Conservation (phyloP, 2,329 filamentous ascomycete species). For the Juglanconis sp. region DNA sequence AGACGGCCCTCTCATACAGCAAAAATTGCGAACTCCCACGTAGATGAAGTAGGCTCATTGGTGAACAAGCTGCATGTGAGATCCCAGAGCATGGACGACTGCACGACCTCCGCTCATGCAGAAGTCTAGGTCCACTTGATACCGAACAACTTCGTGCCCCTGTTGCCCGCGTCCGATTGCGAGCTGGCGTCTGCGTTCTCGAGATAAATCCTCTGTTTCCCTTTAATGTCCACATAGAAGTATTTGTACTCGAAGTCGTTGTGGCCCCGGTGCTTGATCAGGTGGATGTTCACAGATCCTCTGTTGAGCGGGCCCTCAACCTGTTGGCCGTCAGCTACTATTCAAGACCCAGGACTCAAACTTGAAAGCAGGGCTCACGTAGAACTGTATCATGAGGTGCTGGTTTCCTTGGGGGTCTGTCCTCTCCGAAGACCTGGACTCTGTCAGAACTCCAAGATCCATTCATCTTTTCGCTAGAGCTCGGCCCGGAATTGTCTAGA, state of each 20-base stretch:
- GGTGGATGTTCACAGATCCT: constrained; percentile 74
- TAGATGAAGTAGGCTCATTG: no score
- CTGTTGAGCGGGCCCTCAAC: constrained; percentile 73
- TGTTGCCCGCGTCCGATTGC: constrained; percentile 28
- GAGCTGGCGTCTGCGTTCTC: constrained; percentile 53
- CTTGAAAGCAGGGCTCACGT: constrained; percentile 54
- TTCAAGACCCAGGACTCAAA: constrained; percentile 73
- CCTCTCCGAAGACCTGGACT: constrained; percentile 58
- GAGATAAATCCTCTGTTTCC: constrained; percentile 62
- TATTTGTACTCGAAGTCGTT: constrained; percentile 74
- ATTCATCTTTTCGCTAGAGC: no score
- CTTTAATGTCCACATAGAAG: constrained; percentile 76
- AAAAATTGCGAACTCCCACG: no score
- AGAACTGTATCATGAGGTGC: constrained; percentile 81
- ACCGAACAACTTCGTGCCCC: constrained; percentile 57
- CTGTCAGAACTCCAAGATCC: no score
- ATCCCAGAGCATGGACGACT: no score
- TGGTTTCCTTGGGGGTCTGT: constrained; percentile 74
- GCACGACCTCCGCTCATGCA: no score
- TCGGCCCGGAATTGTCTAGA: constrained; percentile 2
- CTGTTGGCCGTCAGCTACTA: constrained; percentile 67
- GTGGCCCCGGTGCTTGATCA: constrained; percentile 65
- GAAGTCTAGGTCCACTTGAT: constrained; percentile 50
- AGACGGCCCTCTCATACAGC: no score
- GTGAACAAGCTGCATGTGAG: no score